A percentile compares a stretch with the other conserved stretches of the same genome.
Conservation (phyloP, 805 yeast genomes). For the Kuraishia floccosa region DNA sequence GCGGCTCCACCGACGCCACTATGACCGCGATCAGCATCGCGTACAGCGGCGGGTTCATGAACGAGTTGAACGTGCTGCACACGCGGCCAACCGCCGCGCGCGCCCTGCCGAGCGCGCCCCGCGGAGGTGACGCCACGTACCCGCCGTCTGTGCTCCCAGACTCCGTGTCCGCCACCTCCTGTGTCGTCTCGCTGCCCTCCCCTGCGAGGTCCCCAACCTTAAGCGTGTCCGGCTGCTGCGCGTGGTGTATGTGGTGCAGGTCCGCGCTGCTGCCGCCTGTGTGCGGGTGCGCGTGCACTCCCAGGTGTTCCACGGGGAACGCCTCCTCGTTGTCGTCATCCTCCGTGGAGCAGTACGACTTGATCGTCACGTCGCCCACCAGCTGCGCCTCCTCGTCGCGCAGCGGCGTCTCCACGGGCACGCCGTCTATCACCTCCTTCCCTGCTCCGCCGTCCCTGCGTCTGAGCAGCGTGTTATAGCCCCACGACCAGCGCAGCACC, state of each 20-base stretch:
- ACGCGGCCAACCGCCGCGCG: slow-evolving; percentile 6
- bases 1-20: slow-evolving; percentile 53
- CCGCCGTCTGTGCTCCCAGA: background rate
- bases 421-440: background rate
- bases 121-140: background rate
- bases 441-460: slow-evolving; percentile 29
- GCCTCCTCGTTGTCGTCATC: slow-evolving; percentile 1
- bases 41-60: slow-evolving; percentile 78
- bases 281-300: background rate
- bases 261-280: background rate
- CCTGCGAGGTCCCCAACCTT: background rate
- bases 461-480: slow-evolving; percentile 58
- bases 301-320: background rate
- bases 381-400: slow-evolving; percentile 1
- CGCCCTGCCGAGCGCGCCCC: background rate
- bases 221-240: too few species aligned
- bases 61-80: slow-evolving; percentile 17
- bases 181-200: too few species aligned
- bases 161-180: background rate
- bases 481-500: slow-evolving; percentile 81
- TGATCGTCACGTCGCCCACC: background rate
- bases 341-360: background rate
- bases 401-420: background rate
- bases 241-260: background rate
- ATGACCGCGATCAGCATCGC: slow-evolving; percentile 62